Percentiles rank a stretch among this genome's conserved stretches.
These are phyloP conservation scores for Pichia cabralensis DNA, from an alignment of 805 yeast species.

Conservation along the genomic window DNA sequence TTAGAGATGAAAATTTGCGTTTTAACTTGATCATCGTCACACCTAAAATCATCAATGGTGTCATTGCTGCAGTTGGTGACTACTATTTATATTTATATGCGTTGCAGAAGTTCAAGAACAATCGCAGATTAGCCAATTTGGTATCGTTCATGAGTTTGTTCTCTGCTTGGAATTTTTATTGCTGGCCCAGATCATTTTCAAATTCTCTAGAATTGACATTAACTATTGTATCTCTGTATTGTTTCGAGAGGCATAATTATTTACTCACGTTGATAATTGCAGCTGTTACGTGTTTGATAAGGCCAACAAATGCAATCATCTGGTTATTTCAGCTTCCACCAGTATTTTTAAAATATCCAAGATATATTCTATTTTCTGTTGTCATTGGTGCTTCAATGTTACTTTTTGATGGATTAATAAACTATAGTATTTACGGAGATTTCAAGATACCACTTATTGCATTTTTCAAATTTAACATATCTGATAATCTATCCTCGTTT, in stretches of 20 bases:
- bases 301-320: slow-evolving; percentile 77
- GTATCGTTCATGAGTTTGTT: slow-evolving; percentile 42
- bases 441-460: slow-evolving; percentile 53
- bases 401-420: slow-evolving; percentile 34
- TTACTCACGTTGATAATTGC: slow-evolving; percentile 35
- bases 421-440: slow-evolving; percentile 48
- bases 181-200: slow-evolving; percentile 74
- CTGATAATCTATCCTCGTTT: slow-evolving; percentile 62
- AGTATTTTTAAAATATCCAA: slow-evolving; percentile 13
- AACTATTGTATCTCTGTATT: slow-evolving; percentile 53
- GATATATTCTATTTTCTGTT: slow-evolving; percentile 3
- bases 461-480: slow-evolving; percentile 70
- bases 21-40: slow-evolving; percentile 32
- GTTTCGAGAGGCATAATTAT: slow-evolving; percentile 37
- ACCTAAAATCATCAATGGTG: slow-evolving; percentile 65
- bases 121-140: slow-evolving; percentile 25
- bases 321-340: slow-evolving; percentile 59
- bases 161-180: slow-evolving; percentile 76
- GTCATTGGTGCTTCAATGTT: slow-evolving; percentile 19
- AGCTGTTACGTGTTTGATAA: slow-evolving; percentile 51
- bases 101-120: slow-evolving; percentile 22
- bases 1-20: no score
- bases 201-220: slow-evolving; percentile 71
- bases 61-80: slow-evolving; percentile 67
- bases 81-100: slow-evolving; percentile 40